phyloP scores from a whole-genome alignment of 1,284 basidiomycete species.

The Fomes fomentarius region DNA sequence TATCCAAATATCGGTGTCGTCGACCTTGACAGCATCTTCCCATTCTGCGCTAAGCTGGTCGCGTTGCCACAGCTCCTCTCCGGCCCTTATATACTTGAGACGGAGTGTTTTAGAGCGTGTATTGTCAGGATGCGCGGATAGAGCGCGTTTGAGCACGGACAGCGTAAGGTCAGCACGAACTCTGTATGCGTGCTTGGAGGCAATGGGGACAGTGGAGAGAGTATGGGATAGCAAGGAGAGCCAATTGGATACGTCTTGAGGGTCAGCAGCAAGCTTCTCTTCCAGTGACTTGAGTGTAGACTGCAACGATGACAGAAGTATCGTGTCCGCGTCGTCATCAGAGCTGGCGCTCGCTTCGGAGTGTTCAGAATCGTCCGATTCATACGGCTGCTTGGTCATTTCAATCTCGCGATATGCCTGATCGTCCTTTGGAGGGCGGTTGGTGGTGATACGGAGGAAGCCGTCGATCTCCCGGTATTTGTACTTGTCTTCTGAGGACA shows the following conservation, averaged over 20 bases:
- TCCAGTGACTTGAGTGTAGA: constrained; percentile 61
- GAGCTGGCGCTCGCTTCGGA: constrained; percentile 35
- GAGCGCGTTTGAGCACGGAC: constrained; percentile 67
- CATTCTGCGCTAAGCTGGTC: constrained; percentile 64
- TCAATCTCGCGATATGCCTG: constrained; percentile 58
- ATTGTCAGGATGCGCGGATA: constrained; percentile 58
- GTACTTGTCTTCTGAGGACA: constrained; percentile 37
- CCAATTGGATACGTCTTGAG: constrained; percentile 62
- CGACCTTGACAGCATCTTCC: constrained; percentile 64
- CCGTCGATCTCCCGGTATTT: constrained; percentile 68
- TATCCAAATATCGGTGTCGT: constrained; percentile 61
- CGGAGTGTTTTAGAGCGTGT: constrained; percentile 50
- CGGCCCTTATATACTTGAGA: constrained; percentile 68
- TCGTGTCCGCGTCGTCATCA: constrained; percentile 37
- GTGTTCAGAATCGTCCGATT: constrained; percentile 49
- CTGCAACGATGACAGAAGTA: constrained; percentile 55
- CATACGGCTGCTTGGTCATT: constrained; percentile 34
- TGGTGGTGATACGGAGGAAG: constrained; percentile 57
- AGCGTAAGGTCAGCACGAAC: constrained; percentile 71
- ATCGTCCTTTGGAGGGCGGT: constrained; percentile 37
- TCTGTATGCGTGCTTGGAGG: constrained; percentile 66
- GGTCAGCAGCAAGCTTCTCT: constrained; percentile 51
- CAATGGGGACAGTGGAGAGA: constrained; percentile 56
- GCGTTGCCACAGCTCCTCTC: constrained; percentile 70
- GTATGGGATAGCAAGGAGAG: constrained; percentile 65